Conservation (phyloP, 331 rosid species). For the Dryas integrifolia region DNA sequence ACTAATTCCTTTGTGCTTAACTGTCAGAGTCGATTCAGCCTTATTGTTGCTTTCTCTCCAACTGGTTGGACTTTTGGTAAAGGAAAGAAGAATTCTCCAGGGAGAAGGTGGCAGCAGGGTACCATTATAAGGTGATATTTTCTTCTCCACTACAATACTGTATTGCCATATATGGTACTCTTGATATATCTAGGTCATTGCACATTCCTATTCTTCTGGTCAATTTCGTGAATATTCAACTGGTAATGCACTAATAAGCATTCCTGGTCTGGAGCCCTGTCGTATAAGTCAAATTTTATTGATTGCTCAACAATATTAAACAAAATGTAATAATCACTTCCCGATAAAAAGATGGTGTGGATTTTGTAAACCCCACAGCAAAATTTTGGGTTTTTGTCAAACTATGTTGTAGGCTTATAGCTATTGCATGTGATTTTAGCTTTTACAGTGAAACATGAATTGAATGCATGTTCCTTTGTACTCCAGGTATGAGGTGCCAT, state of each 20-base stretch:
- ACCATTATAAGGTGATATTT: conserved; percentile 75
- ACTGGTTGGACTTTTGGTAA: conserved; percentile 93
- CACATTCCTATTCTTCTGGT: no score
- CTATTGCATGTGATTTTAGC: neutral
- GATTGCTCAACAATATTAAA: neutral
- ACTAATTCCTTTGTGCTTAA: conserved; percentile 12
- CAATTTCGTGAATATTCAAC: conserved; percentile 4
- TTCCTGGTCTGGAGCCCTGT: neutral
- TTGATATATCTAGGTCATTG: neutral
- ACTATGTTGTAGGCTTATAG: neutral
- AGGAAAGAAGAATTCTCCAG: conserved; percentile 88
- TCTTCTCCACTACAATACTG: neutral
- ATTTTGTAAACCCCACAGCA: neutral
- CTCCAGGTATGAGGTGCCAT: conserved; percentile 86
- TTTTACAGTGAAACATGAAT: neutral
- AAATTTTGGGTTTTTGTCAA: neutral
- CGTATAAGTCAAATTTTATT: neutral
- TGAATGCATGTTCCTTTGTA: neutral
- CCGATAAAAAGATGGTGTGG: neutral
- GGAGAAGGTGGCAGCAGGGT: conserved; percentile 90
- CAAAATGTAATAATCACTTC: neutral
- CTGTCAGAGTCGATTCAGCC: conserved; percentile 69
- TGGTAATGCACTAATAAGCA: neutral
- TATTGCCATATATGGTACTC: neutral
- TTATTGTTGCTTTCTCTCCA: conserved; percentile 90